These are phyloP conservation scores for Sarocladiaceae sp. DNA, from an alignment of 2,329 filamentous ascomycete species.

Conservation along the genomic window DNA sequence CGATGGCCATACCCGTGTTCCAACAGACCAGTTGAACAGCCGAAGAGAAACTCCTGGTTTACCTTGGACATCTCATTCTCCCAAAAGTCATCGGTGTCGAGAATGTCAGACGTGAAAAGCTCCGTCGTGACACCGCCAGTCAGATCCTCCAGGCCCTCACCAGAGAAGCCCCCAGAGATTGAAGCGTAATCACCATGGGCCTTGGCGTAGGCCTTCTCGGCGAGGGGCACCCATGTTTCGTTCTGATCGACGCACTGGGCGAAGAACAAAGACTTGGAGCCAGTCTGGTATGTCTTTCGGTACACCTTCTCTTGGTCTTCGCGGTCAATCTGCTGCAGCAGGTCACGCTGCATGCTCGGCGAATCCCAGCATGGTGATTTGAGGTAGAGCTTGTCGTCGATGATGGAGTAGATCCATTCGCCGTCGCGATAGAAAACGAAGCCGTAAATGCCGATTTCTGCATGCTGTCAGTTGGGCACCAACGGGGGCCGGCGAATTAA, in stretches of 20 bases:
- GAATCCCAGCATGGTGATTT: constrained; percentile 79
- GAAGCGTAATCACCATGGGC: constrained; percentile 72
- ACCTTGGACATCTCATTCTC: constrained; percentile 69
- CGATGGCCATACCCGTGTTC: constrained; percentile 56
- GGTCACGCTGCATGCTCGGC: constrained; percentile 64
- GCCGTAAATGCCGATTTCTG: constrained; percentile 71
- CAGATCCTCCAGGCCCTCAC: constrained; percentile 54
- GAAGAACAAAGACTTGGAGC: constrained; percentile 70
- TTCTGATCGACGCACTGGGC: constrained; percentile 67
- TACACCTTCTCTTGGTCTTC: constrained; percentile 54
- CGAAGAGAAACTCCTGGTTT: constrained; percentile 71
- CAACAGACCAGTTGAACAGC: constrained; percentile 60
- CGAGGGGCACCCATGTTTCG: constrained; percentile 72
- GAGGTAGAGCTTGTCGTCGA: constrained; percentile 85
- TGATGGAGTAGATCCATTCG: constrained; percentile 86
- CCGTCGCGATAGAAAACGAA: constrained; percentile 86
- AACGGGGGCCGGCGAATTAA: neutral
- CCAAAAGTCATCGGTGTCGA: constrained; percentile 70
- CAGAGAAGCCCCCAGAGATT: constrained; percentile 64
- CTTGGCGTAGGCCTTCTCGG: constrained; percentile 78
- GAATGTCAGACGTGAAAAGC: constrained; percentile 59
- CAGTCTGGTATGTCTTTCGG: constrained; percentile 64
- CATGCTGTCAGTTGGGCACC: constrained; percentile 11
- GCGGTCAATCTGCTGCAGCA: constrained; percentile 63
- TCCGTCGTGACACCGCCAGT: constrained; percentile 62